Evolutionary conservation across 208 protist species (phyloP), one percentile per base, ranked within the genome.

Genomic region (Novymonas esmeraldas): DNA sequence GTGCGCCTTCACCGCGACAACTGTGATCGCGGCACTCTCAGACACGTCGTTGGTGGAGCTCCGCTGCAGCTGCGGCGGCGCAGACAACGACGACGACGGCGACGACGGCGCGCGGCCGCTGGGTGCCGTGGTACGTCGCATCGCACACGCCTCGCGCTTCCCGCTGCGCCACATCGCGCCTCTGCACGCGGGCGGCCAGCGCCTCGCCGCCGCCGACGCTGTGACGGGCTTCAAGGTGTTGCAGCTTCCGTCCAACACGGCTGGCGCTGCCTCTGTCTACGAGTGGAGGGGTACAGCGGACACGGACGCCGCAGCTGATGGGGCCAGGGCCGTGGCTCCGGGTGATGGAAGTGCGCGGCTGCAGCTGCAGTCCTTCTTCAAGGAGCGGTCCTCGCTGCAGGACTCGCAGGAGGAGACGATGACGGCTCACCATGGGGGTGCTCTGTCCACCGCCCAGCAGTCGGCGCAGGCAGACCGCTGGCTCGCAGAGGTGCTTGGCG

Each of bases 191-290:
- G 60, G 76, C 34, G 71, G 76, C 24, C 72, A 73, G 24, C 81
- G 79, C 31, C 52, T 87, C 18, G 85, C 81, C 11, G 81, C 82
- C 2, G 77, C 89, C 52, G 85, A 92, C 46, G 74, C 66, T 14
- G 85, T 73, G 33, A 82, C 78, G 10, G 82, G 85, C 0, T 88
- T 89, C 51, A 76, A 85, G 33, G 69, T 91, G 11, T 58, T 91
- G 67, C 75, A 81, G 42, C 51, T 87, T 4, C 57, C 81, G 1
- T 31, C 71, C 4, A 22, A 45, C 4, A 45, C 54, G 10, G 20
- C 64, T 10, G 28, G 22, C 1, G 6, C 6, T 14, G 39, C 56
- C 22, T 49, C 39, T 13, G 36, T 46, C 20, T 44, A 48, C 36
- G 31, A 71, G 50, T 81, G 70, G 70, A n/a, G n/a, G n/a, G n/a